A percentile compares a stretch with the other conserved stretches of the same genome.
Conservation (phyloP, 2,329 filamentous ascomycete species). For the Aspergillus tubingensis region DNA sequence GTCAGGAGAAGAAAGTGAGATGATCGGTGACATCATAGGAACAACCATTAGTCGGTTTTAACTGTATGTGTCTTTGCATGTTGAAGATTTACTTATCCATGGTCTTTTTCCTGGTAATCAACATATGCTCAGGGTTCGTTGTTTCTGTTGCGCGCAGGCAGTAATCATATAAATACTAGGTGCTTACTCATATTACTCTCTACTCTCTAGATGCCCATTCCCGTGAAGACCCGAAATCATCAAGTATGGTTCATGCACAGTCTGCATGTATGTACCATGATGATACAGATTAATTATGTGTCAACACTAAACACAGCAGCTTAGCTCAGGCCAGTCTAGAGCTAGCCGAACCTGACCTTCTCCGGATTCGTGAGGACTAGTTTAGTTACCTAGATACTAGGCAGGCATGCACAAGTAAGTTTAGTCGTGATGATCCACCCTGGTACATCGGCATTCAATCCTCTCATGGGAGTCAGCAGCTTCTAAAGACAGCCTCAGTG, state of each 20-base stretch:
- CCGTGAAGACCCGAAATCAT: neutral
- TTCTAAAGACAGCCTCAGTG: too few species aligned
- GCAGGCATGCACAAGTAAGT: too few species aligned
- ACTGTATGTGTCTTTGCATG: too few species aligned
- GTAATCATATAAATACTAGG: too few species aligned
- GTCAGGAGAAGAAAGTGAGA: neutral
- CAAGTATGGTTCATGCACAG: conserved; percentile 7
- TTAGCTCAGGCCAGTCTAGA: neutral
- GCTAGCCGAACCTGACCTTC: neutral
- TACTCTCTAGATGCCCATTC: neutral
- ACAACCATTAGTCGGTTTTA: neutral
- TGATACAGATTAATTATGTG: neutral
- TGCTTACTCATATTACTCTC: neutral
- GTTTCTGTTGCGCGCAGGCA: neutral
- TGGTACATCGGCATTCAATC: neutral
- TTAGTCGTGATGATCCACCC: neutral
- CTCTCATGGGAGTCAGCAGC: too few species aligned
- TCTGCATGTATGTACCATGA: conserved; percentile 1
- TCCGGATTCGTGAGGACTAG: neutral
- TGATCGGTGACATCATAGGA: neutral
- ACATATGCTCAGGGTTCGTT: neutral
- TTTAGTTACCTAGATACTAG: neutral
- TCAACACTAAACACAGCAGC: neutral
- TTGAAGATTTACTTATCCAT: too few species aligned
- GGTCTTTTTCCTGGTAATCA: neutral